Conservation (phyloP, 1,284 basidiomycete genomes). For the Rhodotorula sp. region DNA sequence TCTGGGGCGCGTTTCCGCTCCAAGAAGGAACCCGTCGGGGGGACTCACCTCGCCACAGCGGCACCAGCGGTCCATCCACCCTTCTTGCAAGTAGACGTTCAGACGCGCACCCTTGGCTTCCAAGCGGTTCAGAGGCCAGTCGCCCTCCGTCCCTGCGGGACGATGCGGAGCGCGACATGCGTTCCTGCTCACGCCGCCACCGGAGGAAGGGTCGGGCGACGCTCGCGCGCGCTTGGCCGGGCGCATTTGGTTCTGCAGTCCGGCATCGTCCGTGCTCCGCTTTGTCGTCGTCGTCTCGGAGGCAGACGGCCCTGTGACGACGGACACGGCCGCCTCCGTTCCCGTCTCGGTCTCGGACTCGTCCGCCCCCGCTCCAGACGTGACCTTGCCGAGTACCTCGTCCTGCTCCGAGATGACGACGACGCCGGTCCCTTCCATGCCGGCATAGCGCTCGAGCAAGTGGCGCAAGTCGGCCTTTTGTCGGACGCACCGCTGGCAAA, state of each 20-base stretch:
- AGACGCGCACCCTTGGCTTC: slow-evolving; percentile 19
- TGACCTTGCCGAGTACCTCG: background rate
- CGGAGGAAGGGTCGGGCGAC: background rate
- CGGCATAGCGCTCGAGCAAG: slow-evolving; percentile 36
- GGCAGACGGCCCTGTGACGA: background rate
- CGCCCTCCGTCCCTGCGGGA: background rate
- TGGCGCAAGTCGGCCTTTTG: slow-evolving; percentile 8
- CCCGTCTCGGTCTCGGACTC: background rate
- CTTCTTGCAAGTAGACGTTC: slow-evolving; percentile 48
- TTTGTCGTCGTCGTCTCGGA: background rate
- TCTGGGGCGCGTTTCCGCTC: too few relatives aligned
- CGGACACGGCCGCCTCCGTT: background rate
- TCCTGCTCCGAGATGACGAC: slow-evolving; percentile 27
- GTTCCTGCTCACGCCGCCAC: background rate
- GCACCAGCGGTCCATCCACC: slow-evolving; percentile 48
- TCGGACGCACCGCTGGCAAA: slow-evolving; percentile 39
- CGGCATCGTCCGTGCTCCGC: background rate
- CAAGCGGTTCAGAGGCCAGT: slow-evolving; percentile 12
- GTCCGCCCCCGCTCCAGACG: background rate
- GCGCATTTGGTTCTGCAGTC: background rate
- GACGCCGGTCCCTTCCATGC: slow-evolving; percentile 32
- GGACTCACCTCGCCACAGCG: slow-evolving; percentile 45
- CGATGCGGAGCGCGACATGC: background rate
- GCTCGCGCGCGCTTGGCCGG: background rate
- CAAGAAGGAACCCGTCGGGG: too few relatives aligned